Evolutionary conservation across 331 rosid genomes (phyloP).

Genomic region (Stylosanthes scabra): DNA sequence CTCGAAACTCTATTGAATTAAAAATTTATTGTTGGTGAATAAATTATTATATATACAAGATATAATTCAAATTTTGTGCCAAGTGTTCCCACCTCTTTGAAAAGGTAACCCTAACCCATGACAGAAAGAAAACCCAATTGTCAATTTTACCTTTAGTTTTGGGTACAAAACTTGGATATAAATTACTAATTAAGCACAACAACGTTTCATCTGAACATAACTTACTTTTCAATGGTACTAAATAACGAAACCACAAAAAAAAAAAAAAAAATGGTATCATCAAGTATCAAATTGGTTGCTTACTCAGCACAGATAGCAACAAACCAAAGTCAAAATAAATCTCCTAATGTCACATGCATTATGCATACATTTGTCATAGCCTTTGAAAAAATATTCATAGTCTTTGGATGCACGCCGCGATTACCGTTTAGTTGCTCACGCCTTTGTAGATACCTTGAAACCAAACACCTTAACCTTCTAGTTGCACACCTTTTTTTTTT

Average conservation of each 20-base stretch:
- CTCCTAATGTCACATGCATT: slow-evolving; percentile 28
- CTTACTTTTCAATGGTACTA: slow-evolving; percentile 12
- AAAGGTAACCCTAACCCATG: slow-evolving; percentile 1
- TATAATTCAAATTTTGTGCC: neutral
- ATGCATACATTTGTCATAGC: slow-evolving; percentile 8
- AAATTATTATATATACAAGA: too few relatives aligned
- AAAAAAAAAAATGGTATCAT: too few relatives aligned
- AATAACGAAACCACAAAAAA: slow-evolving; percentile 3
- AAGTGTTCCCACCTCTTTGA: slow-evolving; percentile 23
- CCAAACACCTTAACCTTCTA: slow-evolving; percentile 21
- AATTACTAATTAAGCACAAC: neutral
- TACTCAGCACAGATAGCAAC: neutral
- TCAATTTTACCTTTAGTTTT: neutral
- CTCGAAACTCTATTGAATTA: too few relatives aligned
- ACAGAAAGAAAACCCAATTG: neutral
- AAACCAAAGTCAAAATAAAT: slow-evolving; percentile 47
- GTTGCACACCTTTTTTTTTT: too few relatives aligned
- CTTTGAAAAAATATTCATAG: slow-evolving; percentile 25
- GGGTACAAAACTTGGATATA: neutral
- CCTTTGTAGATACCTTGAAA: slow-evolving; percentile 15
- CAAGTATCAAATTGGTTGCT: neutral
- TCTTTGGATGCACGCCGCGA: slow-evolving; percentile 57
- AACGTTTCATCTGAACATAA: slow-evolving; percentile 12
- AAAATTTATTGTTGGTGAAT: too few relatives aligned
- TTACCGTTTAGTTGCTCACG: slow-evolving; percentile 43